These are phyloP conservation scores for Erythrophleum ivorense DNA, from an alignment of 331 rosid genomes.

Conservation along the genomic window DNA sequence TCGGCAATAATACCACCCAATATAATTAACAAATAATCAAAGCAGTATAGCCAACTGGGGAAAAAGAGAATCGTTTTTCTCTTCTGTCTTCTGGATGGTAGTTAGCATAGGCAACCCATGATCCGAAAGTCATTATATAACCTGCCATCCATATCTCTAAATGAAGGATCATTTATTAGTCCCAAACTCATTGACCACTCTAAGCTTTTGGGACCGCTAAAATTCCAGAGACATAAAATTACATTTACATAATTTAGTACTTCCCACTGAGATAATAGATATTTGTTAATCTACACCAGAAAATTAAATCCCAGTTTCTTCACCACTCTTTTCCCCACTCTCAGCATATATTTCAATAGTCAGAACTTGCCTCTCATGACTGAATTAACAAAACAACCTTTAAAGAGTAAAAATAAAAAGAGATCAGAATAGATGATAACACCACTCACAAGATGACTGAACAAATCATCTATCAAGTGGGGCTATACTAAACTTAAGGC, in stretches of 20 bases:
- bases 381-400: slow-evolving; percentile 13
- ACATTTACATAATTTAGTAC: slow-evolving; percentile 15
- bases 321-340: neutral
- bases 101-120: slow-evolving; percentile 2
- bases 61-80: neutral
- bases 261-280: slow-evolving; percentile 9
- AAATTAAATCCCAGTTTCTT: neutral
- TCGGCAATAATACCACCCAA: slow-evolving; percentile 9
- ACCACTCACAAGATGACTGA: neutral
- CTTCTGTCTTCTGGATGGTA: slow-evolving; percentile 5
- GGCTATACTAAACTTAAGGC: neutral
- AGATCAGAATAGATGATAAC: neutral
- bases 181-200: neutral
- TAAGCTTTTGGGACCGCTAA: slow-evolving; percentile 13
- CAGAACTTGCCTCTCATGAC: slow-evolving; percentile 25
- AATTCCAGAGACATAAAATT: slow-evolving; percentile 4
- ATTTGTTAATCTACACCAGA: neutral
- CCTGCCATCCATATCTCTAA: slow-evolving; percentile 3
- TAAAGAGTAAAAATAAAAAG: slow-evolving; percentile 12
- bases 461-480: neutral
- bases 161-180: neutral
- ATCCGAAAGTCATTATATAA: neutral
- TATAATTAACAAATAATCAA: slow-evolving; percentile 27
- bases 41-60: slow-evolving; percentile 10
- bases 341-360: slow-evolving; percentile 22